Percentiles rank a stretch among this genome's conserved stretches.
phyloP scores from a whole-genome alignment of 345 rosid species.

The Carallia pectinifolia region DNA sequence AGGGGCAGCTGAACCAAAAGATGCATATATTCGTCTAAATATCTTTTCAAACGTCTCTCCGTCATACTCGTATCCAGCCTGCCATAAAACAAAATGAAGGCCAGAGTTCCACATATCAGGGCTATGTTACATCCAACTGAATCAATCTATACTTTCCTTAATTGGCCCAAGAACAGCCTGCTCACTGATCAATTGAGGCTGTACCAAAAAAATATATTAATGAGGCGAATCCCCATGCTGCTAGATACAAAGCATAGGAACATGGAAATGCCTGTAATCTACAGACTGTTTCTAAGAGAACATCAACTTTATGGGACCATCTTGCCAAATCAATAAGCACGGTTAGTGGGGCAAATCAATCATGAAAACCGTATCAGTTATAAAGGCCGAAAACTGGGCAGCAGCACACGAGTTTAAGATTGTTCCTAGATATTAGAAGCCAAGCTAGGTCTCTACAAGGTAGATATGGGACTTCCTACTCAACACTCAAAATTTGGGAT shows the following conservation, averaged over 20 bases:
- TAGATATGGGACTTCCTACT: too few relatives aligned
- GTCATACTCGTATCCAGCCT: constrained; percentile 96
- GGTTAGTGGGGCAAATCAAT: too few relatives aligned
- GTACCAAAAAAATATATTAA: neutral
- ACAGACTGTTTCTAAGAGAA: too few relatives aligned
- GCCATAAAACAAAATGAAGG: constrained; percentile 15
- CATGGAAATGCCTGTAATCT: neutral
- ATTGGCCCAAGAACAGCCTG: neutral
- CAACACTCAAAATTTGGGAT: neutral
- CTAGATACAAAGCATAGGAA: neutral
- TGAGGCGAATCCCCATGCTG: neutral
- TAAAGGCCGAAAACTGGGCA: too few relatives aligned
- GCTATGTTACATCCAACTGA: neutral
- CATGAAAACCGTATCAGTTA: too few relatives aligned
- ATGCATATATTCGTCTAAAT: constrained; percentile 77
- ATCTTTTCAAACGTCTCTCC: constrained; percentile 90
- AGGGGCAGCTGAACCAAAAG: constrained; percentile 96
- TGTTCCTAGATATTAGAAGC: too few relatives aligned
- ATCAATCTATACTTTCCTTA: neutral
- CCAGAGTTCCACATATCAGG: neutral
- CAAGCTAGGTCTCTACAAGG: too few relatives aligned
- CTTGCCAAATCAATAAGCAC: too few relatives aligned
- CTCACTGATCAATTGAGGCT: neutral
- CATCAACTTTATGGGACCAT: too few relatives aligned
- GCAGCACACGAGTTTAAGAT: too few relatives aligned